Percentiles rank a stretch among this genome's conserved stretches.
Conservation (phyloP, 2,329 filamentous ascomycete species). For the Chrysosporium queenslandicum region DNA sequence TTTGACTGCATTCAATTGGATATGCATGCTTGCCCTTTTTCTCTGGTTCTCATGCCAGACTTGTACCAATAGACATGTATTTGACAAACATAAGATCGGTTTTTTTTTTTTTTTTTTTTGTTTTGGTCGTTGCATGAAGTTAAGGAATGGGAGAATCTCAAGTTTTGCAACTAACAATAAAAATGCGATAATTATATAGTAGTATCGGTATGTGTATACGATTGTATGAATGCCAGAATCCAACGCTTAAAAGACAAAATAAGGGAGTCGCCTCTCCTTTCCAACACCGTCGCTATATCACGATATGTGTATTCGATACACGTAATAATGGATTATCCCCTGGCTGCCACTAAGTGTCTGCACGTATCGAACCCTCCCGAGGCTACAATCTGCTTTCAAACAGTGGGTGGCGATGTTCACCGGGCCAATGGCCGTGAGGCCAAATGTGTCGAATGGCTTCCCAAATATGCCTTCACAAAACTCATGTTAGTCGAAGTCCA, state of each 20-base stretch:
- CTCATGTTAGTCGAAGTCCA: slow-evolving; percentile 11
- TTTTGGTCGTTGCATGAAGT: not conserved
- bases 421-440: slow-evolving; percentile 80
- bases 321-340: not conserved
- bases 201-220: slow-evolving; percentile 9
- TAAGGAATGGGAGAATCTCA: not conserved
- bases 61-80: slow-evolving; percentile 9
- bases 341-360: not conserved
- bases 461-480: slow-evolving; percentile 67
- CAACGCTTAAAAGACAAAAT: slow-evolving; percentile 5
- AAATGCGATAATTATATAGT: not conserved
- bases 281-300: slow-evolving; percentile 11
- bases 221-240: slow-evolving; percentile 10
- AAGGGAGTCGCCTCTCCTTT: slow-evolving; percentile 8
- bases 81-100: too few species aligned
- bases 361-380: too few species aligned
- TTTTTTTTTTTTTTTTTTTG: too few species aligned
- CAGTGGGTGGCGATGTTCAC: slow-evolving; percentile 56
- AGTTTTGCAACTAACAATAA: slow-evolving; percentile 3
- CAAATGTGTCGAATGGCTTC: slow-evolving; percentile 84
- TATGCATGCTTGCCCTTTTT: not conserved
- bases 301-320: not conserved
- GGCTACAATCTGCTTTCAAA: slow-evolving; percentile 71
- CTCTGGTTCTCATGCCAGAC: not conserved
- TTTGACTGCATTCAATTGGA: not conserved